phyloP scores from a whole-genome alignment of 2,329 filamentous ascomycete genomes.

The Xylariaceae sp. region DNA sequence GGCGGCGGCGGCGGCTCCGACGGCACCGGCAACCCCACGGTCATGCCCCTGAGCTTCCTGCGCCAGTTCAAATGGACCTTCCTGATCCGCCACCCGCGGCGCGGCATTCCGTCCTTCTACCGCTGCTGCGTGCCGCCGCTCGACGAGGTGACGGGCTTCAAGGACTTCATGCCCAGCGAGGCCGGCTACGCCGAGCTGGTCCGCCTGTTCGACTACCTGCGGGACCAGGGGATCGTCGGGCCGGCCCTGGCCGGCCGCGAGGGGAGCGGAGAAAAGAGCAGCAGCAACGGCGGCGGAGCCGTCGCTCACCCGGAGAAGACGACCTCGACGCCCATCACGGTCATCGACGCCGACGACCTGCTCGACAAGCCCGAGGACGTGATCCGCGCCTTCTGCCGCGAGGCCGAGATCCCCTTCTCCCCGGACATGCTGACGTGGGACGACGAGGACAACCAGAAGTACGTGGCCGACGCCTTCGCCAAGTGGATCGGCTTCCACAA shows the following conservation, averaged over 20 bases:
- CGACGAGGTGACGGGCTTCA: constrained; percentile 73
- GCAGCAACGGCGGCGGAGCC: neutral
- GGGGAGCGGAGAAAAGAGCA: constrained; percentile 21
- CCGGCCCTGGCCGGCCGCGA: constrained; percentile 49
- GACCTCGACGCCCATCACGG: constrained; percentile 68
- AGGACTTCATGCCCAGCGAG: constrained; percentile 78
- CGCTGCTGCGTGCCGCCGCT: constrained; percentile 89
- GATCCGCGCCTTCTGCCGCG: constrained; percentile 72
- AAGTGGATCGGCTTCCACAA: constrained; percentile 98
- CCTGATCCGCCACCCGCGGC: constrained; percentile 90
- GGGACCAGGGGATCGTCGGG: constrained; percentile 61
- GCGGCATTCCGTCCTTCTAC: constrained; percentile 87
- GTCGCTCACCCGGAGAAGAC: neutral
- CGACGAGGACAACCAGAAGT: constrained; percentile 59
- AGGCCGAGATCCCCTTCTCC: constrained; percentile 68
- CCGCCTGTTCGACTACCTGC: constrained; percentile 77
- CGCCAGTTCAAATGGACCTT: constrained; percentile 89
- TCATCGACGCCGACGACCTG: constrained; percentile 90
- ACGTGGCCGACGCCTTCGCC: constrained; percentile 71
- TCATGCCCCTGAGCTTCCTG: constrained; percentile 67
- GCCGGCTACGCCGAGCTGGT: constrained; percentile 87
- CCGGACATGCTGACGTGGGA: constrained; percentile 81
- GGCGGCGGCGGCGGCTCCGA: constrained; percentile 13
- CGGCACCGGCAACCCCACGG: constrained; percentile 73
- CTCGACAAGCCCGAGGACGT: constrained; percentile 74